Conservation (phyloP, 2,329 filamentous ascomycete species). For the Colletotrichum abscissum region DNA sequence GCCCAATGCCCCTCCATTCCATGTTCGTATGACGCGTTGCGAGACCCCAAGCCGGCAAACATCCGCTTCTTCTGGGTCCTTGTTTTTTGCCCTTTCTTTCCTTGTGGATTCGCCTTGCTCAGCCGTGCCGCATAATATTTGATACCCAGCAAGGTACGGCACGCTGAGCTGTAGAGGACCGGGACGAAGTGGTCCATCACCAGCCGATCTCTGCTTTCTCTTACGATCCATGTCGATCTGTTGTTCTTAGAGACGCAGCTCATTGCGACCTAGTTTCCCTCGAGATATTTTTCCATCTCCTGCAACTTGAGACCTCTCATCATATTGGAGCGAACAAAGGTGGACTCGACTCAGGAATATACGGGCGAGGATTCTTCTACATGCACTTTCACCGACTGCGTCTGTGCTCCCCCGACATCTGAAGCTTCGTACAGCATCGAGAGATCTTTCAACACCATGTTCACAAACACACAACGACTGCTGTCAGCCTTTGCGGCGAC, state of each 20-base stretch:
- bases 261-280: background rate
- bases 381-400: slow-evolving; percentile 3
- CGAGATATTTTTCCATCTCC: background rate
- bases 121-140: slow-evolving; percentile 1
- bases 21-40: slow-evolving; percentile 32
- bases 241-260: background rate
- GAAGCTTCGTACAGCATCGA: background rate
- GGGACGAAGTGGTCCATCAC: background rate
- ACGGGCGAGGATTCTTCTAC: background rate
- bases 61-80: slow-evolving; percentile 29
- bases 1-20: slow-evolving; percentile 23
- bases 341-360: background rate
- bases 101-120: slow-evolving; percentile 3
- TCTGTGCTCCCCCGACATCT: background rate
- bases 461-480: slow-evolving; percentile 6
- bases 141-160: slow-evolving; percentile 18
- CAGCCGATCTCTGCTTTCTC: background rate
- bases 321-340: background rate
- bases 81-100: background rate
- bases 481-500: slow-evolving; percentile 20
- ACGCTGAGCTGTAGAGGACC: background rate
- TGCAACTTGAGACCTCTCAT: background rate
- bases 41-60: slow-evolving; percentile 20
- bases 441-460: slow-evolving; percentile 1
- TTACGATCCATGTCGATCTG: background rate